Conservation (phyloP, 805 yeast genomes). For the Dipodascopsis uninucleata region DNA sequence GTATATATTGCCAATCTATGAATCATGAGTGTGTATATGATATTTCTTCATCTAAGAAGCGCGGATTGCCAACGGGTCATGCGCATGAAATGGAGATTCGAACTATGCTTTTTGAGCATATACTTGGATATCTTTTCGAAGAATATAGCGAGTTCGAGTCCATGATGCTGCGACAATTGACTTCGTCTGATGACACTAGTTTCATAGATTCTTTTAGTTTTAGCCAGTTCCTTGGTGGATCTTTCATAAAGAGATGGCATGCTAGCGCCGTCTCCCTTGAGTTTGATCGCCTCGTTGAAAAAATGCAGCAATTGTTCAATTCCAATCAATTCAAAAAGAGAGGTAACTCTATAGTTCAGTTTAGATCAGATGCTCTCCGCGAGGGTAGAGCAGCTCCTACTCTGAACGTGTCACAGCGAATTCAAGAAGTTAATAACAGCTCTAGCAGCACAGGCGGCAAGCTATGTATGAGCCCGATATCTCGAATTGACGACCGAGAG, state of each 20-base stretch:
- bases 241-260: constrained; percentile 8
- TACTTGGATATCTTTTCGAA: constrained; percentile 6
- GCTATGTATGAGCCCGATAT: too few species aligned
- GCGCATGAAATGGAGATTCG: constrained; percentile 23
- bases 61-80: constrained; percentile 21
- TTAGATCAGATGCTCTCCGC: too few species aligned
- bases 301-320: too few species aligned
- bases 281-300: constrained; percentile 9
- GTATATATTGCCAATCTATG: constrained; percentile 12
- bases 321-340: too few species aligned
- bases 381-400: too few species aligned
- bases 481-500: too few species aligned
- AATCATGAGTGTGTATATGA: constrained; percentile 10
- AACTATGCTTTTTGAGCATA: constrained; percentile 9
- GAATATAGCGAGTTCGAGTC: constrained; percentile 5
- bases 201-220: too few species aligned
- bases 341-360: too few species aligned
- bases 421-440: too few species aligned
- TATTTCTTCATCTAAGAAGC: constrained; percentile 8
- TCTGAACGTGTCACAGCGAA: too few species aligned
- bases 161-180: constrained; percentile 1
- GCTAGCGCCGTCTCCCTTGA: constrained; percentile 3
- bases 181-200: background rate
- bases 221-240: background rate
- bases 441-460: too few species aligned